Evolutionary conservation across 1,139 yeast species (phyloP), one percentile per base, ranked within the genome.

Genomic region (Scheffersomyces titani): DNA sequence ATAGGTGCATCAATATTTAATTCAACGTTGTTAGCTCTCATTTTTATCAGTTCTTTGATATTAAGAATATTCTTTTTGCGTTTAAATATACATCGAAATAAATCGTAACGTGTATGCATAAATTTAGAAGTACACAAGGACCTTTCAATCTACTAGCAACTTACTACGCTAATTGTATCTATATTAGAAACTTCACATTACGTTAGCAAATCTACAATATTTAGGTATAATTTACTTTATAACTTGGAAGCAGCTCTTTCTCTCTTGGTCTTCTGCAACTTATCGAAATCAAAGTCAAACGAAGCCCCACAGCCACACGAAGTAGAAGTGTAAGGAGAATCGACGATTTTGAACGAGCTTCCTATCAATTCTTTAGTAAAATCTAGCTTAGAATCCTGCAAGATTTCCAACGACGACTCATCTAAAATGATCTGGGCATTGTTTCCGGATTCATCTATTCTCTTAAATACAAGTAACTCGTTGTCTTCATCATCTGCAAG

Each of bases 271-370:
- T 65, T 60, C 56, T 70, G 69, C 57, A 77, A 67, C 65, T 85
- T 85, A n/a, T 84, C 85, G 57, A 88, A 87, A 69, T 90, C 96
- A 66, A 93, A 86, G 70, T 93, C 97, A 73, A 94, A 94, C 56
- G 97, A 91, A 21, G 97, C 84, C 0, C 99, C 99, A 74, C 99
- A 94, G 0, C 99, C 99, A 76, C 99, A 96, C 53, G 96, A 88
- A 52, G 96, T 89, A 44, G 92, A 87, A 30, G 98, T 88, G 66
- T 90, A 90, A 0, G 97, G 97, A 61, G 97, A 91, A 64, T 92
- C 96, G 24, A 89, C 87, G 51, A 96, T 89, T 70, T 92, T 93
- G 74, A 96, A 96, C 67, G 92, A 94, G 53, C 96, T 89, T 2
- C 99, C 99, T 60, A 96, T 96, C 67, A 96, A 82, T 70, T 96